phyloP scores from a whole-genome alignment of 2,329 filamentous ascomycete genomes.

The Nectriaceae sp. region DNA sequence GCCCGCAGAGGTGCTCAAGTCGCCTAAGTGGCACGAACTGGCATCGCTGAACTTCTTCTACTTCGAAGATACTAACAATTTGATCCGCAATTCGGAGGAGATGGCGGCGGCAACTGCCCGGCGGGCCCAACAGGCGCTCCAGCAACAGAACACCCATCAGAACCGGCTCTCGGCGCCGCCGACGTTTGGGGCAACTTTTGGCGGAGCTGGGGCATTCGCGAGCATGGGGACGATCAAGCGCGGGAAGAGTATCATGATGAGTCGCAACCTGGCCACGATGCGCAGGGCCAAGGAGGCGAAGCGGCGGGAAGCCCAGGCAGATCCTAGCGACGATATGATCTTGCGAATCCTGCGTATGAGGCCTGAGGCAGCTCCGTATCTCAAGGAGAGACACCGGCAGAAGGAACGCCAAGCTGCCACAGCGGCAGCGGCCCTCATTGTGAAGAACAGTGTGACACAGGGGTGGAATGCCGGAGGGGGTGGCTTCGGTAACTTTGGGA shows the following conservation, averaged over 20 bases:
- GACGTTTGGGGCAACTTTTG: constrained; percentile 37
- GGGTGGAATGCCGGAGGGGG: constrained; percentile 50
- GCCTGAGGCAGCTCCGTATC: constrained; percentile 82
- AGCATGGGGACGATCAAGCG: constrained; percentile 68
- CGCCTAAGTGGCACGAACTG: constrained; percentile 96
- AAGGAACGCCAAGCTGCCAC: constrained; percentile 91
- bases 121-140: constrained; percentile 69
- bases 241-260: constrained; percentile 87
- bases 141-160: constrained; percentile 46
- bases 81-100: constrained; percentile 92
- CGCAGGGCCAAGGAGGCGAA: constrained; percentile 94
- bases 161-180: constrained; percentile 73
- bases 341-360: constrained; percentile 92
- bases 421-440: constrained; percentile 90
- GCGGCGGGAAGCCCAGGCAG: constrained; percentile 90
- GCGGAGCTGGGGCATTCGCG: constrained; percentile 50
- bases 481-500: constrained; percentile 44
- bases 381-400: constrained; percentile 88
- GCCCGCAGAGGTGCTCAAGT: constrained; percentile 87
- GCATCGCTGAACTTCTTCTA: constrained; percentile 98
- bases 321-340: constrained; percentile 98
- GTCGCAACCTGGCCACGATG: constrained; percentile 94
- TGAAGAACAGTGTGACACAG: constrained; percentile 79
- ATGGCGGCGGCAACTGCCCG: constrained; percentile 89
- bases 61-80: constrained; percentile 85